Base-by-base conservation (phyloP, 441 rosid genomes). In the Geranium incanum region DNA sequence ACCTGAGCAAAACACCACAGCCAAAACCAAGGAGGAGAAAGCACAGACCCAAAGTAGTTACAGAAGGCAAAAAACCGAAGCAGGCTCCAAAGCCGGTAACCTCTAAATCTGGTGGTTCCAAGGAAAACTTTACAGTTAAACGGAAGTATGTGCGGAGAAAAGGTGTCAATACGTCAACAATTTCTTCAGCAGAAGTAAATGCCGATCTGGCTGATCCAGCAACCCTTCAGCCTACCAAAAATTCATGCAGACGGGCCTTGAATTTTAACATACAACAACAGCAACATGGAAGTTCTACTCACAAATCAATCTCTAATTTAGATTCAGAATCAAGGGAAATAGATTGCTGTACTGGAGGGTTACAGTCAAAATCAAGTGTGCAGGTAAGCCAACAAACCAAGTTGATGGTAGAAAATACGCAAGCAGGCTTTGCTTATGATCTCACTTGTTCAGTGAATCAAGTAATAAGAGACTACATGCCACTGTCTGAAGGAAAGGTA, bases 211-310 rank as follows among this genome's bases (percentile, higher is more conserved):
- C 74, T 36, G 78, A 68, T 80, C 74, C 67, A 66, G 76, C 73
- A 76, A 69, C 75, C 69, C 67, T 74, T 43, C 77, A 63, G 52
- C 52, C 28, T 6, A 23, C 71, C 13, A 84, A 78, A 81, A 87
- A 76, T 71, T 39, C 79, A 7, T 85, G 89, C 77, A 86, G 81
- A 80, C 77, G 87, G 75, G 79, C 80, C 43, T 81, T 88, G 70
- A 80, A 83, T 66, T 88, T 88, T 63, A 83, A 79, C 68, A 62
- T 18, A 21, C 83, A 72, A 50, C 77, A 63, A 52, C 79, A 74
- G 67, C 65, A 7, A 59, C 69, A 75, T 36, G 79, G 74, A 67
- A 75, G 68, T 37, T 69, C 75, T 71, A 55, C 66, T 66, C 70
- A 72, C 62, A 68, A 55, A 71, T 70, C 81, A 8, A 23, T 71